Base-by-base conservation (phyloP, 2,329 filamentous ascomycete species). In the Cladosporium sp. region DNA sequence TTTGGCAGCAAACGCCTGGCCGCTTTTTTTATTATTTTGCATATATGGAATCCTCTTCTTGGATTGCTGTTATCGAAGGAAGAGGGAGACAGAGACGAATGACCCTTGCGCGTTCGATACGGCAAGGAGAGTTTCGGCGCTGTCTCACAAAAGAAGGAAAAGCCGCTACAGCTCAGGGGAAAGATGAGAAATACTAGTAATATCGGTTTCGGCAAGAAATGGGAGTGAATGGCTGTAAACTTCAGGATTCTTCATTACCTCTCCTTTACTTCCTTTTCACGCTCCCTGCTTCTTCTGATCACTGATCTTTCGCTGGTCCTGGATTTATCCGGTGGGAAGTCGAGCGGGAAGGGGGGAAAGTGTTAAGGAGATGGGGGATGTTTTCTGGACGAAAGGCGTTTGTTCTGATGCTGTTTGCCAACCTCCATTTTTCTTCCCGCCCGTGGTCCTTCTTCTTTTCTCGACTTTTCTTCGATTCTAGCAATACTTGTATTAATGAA, bases 401-500 rank as follows among this genome's bases (percentile, higher is more conserved):
- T n/a, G n/a, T n/a, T n/a, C n/a, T n/a, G n/a, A n/a, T 40, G 38
- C 17, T n/a, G 15, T 40, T 40, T 14, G 15, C 15, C 5, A 5
- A n/a, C 17, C n/a, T n/a, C n/a, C n/a, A n/a, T n/a, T 17, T 17
- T n/a, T n/a, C 14, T 8, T 30, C 25, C 28, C n/a, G 4, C 2
- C 7, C 9, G 30, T 34, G 7, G 30, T 34, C 30, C 3, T 34
- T 34, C n/a, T n/a, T n/a, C n/a, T 6, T 34, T 22, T 50, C 19
- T 6, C 47, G 9, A 12, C 3, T 14, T 50, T 22, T 8, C 28
- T 50, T 36, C 47, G 12, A 50, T 50, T 50, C 47, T 50, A 50
- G 47, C 47, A 15, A 34, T 50, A 37, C 47, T 12, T 50, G 47
- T 50, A 50, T 50, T 50, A 50, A 50, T 50, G 25, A 50, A 3